Evolutionary conservation across 2,329 filamentous ascomycete genomes (phyloP).

Genomic region (Thermochaetoides dissita): DNA sequence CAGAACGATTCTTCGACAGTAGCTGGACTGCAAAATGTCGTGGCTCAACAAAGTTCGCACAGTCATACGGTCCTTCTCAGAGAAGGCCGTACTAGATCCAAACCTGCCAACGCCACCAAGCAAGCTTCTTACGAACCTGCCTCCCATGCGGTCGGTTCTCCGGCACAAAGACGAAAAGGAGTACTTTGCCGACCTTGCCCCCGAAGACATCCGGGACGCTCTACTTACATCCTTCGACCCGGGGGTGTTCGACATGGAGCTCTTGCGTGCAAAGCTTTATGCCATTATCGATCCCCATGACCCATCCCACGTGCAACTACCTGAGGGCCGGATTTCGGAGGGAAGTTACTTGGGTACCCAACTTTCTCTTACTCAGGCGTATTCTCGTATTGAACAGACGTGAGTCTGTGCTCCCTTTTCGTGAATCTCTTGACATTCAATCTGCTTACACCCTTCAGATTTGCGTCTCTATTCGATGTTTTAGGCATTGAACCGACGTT

Average conservation of each 20-base stretch:
- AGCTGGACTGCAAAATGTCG: too few species aligned
- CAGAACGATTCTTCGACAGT: too few species aligned
- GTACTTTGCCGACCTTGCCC: slow-evolving; percentile 10
- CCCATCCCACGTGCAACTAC: slow-evolving; percentile 13
- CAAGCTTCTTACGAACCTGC: slow-evolving; percentile 4
- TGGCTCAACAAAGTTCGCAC: too few species aligned
- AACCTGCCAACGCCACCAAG: slow-evolving; percentile 11
- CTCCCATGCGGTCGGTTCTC: slow-evolving; percentile 15
- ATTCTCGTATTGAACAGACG: slow-evolving; percentile 22
- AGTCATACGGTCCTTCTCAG: too few species aligned
- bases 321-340: slow-evolving; percentile 18
- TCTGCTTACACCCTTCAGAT: slow-evolving; percentile 13
- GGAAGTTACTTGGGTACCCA: slow-evolving; percentile 23
- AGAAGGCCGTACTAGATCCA: slow-evolving; percentile 1
- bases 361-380: slow-evolving; percentile 22
- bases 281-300: slow-evolving; percentile 15
- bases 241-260: slow-evolving; percentile 21
- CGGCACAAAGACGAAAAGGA: slow-evolving; percentile 17
- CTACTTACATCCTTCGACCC: slow-evolving; percentile 22
- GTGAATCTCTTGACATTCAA: background rate
- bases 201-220: slow-evolving; percentile 15
- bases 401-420: slow-evolving; percentile 7
- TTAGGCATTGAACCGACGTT: slow-evolving; percentile 21
- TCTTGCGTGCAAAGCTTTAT: slow-evolving; percentile 19
- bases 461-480: slow-evolving; percentile 22